A percentile compares a stretch with the other conserved stretches of the same genome.
Evolutionary conservation across 1,284 basidiomycete genomes (phyloP).

Genomic region (Gomphus sp.): DNA sequence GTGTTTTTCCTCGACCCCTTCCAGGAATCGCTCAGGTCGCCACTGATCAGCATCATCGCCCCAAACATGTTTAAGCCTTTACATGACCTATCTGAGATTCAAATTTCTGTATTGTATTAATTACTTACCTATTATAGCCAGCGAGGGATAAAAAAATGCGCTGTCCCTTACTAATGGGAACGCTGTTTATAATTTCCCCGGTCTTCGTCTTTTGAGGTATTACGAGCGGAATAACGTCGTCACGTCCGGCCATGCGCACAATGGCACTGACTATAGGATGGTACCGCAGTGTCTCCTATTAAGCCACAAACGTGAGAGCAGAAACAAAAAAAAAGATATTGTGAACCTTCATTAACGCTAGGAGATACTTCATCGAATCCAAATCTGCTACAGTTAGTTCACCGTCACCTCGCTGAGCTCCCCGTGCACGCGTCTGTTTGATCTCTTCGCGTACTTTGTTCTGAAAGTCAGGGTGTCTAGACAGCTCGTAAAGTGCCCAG

Average conservation of each 20-base stretch:
- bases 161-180: slow-evolving; percentile 27
- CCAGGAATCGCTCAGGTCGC: slow-evolving; percentile 13
- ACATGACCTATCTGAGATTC: neutral
- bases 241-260: slow-evolving; percentile 27
- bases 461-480: no score
- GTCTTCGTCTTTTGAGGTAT: slow-evolving; percentile 24
- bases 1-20: neutral
- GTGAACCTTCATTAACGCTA: slow-evolving; percentile 41
- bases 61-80: slow-evolving; percentile 7
- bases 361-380: slow-evolving; percentile 42
- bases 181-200: slow-evolving; percentile 24
- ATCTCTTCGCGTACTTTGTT: slow-evolving; percentile 23
- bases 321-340: neutral
- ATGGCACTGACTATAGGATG: slow-evolving; percentile 30
- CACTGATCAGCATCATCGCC: slow-evolving; percentile 10
- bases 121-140: slow-evolving; percentile 27
- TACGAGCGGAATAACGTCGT: slow-evolving; percentile 37
- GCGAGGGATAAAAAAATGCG: slow-evolving; percentile 26
- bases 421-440: slow-evolving; percentile 20
- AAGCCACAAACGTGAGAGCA: neutral
- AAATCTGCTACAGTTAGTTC: slow-evolving; percentile 36
- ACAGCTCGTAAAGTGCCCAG: no score
- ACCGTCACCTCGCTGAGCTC: slow-evolving; percentile 23
- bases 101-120: neutral
- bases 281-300: slow-evolving; percentile 32